Evolutionary conservation across 1,284 basidiomycete species (phyloP).

Genomic region (Pisolithus thermaeus): DNA sequence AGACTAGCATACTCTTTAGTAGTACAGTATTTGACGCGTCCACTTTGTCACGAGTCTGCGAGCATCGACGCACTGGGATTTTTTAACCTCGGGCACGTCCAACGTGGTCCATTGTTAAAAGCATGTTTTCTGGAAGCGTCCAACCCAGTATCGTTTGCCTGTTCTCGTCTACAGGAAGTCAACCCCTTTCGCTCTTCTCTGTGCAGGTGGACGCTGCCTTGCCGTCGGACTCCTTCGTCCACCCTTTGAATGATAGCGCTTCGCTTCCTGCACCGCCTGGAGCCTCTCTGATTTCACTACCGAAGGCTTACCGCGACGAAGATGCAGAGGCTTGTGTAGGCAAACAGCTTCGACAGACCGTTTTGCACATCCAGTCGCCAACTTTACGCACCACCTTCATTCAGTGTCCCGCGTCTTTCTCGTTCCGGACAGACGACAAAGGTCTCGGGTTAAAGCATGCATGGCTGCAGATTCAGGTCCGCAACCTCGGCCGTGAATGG

Average conservation of each 20-base stretch:
- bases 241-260: constrained; percentile 56
- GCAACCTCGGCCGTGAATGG: constrained; percentile 63
- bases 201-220: constrained; percentile 45
- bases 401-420: constrained; percentile 44
- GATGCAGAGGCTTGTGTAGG: constrained; percentile 27
- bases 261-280: constrained; percentile 45
- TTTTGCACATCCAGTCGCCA: constrained; percentile 82
- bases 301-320: constrained; percentile 24
- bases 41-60: too few species aligned
- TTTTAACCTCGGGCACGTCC: neutral
- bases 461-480: constrained; percentile 73
- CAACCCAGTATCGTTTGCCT: constrained; percentile 68
- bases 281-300: constrained; percentile 37
- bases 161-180: constrained; percentile 71
- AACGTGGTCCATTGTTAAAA: neutral
- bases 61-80: neutral
- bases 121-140: constrained; percentile 50
- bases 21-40: too few species aligned
- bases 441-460: constrained; percentile 65
- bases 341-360: constrained; percentile 54
- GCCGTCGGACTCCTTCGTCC: constrained; percentile 60
- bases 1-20: too few species aligned
- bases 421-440: constrained; percentile 8
- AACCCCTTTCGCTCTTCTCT: constrained; percentile 58
- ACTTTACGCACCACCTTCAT: constrained; percentile 65